Evolutionary conservation across 352 stramenopile genomes (phyloP), one percentile per base, ranked within the genome.

Genomic region (Phytopythium kandeliae): DNA sequence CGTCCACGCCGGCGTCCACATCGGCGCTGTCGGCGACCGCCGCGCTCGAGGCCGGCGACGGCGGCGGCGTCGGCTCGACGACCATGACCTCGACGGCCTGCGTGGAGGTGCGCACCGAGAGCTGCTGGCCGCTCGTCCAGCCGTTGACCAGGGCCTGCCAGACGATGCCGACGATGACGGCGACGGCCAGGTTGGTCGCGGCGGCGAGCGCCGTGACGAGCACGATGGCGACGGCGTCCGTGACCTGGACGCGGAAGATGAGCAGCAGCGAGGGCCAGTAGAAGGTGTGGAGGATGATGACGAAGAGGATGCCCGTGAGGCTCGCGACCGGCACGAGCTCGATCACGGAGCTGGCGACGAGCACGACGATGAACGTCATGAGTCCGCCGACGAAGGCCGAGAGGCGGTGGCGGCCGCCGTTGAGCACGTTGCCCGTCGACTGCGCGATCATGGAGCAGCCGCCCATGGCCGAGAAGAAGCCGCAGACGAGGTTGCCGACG

Each of bases 361-460:
- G 70, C 19, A 97, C 69, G 38, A 95, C 76, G n/a, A 74, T 46
- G 48, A 88, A 86, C 3, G 70, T 89, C 17, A 50, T 62, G 17
- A 96, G n/a, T 3, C 70, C 87, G 26, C 78, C 57, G 22, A 87
- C 60, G 25, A 89, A 80, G 2, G 72, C 74, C 30, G 75, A 91
- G 2, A 97, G 55, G 1, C 88, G 73, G 51, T 81, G 68, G 24
- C 69, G 67, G 3, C 69, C 88, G 40, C 88, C 88, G 63, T 95
- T 95, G 45, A 94, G 59, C 33, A 96, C 75, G 52, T 96, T 97
- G 35, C 90, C 87, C 13, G 85, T 95, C 1, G 85, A 95, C 72
- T 96, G 95, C 5, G 92, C 95, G 46, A 98, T 96, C 56, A 98
- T 92, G 10, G 90, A 96, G 61, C 92, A 97, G 28, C 93, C 94